phyloP scores from a whole-genome alignment of 768 basidiomycete genomes.

The Leccinellum albellum region DNA sequence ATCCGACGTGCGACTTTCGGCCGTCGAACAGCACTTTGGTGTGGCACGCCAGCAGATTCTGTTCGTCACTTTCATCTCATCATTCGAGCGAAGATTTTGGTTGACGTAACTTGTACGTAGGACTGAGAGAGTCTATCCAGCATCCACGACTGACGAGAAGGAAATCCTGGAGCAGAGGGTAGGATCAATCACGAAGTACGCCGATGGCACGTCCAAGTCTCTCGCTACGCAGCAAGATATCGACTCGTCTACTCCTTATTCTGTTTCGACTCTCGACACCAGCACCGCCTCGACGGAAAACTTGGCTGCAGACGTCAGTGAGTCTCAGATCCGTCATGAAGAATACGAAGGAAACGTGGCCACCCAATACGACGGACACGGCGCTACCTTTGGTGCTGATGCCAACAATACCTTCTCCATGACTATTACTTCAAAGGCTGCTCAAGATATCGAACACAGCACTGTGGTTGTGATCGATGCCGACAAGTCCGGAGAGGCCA shows the following conservation, averaged over 20 bases:
- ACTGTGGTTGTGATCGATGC: not conserved
- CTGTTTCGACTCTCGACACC: not conserved
- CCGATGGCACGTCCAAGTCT: not conserved
- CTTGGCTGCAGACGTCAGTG: not conserved
- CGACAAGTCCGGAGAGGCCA: not conserved
- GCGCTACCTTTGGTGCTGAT: not conserved
- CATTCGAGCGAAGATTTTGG: not conserved
- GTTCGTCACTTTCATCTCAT: not conserved
- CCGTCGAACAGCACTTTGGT: not conserved
- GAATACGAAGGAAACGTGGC: not conserved
- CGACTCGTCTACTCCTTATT: not conserved
- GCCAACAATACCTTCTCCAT: not conserved
- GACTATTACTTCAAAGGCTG: not conserved
- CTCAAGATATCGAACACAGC: not conserved
- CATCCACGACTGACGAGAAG: not conserved
- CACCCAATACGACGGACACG: not conserved
- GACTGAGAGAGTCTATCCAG: not conserved
- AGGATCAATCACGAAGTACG: not conserved
- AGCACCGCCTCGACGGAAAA: not conserved
- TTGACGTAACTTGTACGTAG: not conserved
- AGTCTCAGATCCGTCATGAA: not conserved
- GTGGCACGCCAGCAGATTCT: not conserved
- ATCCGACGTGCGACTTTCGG: not conserved
- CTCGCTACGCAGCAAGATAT: not conserved
- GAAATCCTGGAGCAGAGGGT: too few species aligned